Evolutionary conservation across 192 early-diverging fungal genomes (phyloP).

Genomic region (Backusella luteola): DNA sequence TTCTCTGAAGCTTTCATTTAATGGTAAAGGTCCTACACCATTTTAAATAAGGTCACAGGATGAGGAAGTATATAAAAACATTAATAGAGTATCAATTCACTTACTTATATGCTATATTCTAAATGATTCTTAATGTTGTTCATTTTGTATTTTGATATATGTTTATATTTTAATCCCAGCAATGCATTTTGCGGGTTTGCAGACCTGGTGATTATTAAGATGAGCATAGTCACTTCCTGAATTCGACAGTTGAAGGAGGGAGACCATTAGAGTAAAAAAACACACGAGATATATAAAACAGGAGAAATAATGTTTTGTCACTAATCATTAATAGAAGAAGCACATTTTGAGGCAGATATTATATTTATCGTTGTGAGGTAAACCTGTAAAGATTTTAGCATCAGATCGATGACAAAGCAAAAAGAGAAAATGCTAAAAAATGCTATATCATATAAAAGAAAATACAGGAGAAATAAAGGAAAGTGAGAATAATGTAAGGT

Average conservation of each 20-base stretch:
- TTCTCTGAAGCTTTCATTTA: neutral
- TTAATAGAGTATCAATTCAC: neutral
- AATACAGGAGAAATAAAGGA: neutral
- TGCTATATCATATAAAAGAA: neutral
- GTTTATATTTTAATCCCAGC: neutral
- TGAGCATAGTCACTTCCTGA: neutral
- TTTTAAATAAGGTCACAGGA: neutral
- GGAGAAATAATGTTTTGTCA: neutral
- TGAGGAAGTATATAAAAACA: neutral
- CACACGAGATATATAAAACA: neutral
- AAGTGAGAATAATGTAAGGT: neutral
- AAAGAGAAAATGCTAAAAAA: neutral
- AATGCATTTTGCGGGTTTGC: neutral
- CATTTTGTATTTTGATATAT: neutral
- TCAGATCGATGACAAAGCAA: neutral
- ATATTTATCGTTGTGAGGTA: neutral
- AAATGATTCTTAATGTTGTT: neutral
- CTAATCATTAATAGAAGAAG: neutral
- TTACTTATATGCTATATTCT: neutral
- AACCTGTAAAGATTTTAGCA: neutral
- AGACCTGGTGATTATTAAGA: neutral
- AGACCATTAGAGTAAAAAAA: neutral
- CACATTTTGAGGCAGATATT: neutral
- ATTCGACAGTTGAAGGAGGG: neutral
- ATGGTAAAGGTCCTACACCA: neutral